These are phyloP conservation scores for Avicennia marina DNA, from an alignment of 257 asterid genomes.

Conservation along the genomic window DNA sequence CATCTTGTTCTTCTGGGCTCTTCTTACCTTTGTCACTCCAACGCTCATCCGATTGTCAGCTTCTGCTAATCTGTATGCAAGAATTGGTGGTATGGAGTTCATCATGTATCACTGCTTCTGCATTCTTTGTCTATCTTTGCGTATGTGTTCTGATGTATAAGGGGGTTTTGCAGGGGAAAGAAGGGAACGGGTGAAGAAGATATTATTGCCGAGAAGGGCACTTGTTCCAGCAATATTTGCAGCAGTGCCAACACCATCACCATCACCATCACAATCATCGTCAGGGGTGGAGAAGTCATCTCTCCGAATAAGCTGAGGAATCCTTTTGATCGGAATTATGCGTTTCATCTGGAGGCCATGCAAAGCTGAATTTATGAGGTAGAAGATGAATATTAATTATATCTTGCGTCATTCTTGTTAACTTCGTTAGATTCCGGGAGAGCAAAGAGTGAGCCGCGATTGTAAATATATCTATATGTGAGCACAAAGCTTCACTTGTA, in stretches of 20 bases:
- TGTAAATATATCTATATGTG: background rate
- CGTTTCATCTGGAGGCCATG: background rate
- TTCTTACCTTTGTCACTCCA: slow-evolving; percentile 66
- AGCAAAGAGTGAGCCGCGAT: background rate
- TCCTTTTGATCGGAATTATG: background rate
- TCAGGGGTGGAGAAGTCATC: background rate
- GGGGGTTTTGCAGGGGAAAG: slow-evolving; percentile 32
- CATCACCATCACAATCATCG: slow-evolving; percentile 15
- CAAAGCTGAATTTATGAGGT: background rate
- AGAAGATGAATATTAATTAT: background rate
- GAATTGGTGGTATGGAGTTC: background rate
- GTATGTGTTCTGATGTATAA: background rate
- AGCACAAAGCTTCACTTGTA: background rate
- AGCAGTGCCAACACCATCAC: slow-evolving; percentile 14
- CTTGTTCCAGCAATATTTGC: slow-evolving; percentile 29
- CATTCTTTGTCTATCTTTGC: too few species aligned
- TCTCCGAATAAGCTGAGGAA: background rate
- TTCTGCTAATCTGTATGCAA: slow-evolving; percentile 37
- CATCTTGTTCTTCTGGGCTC: slow-evolving; percentile 69
- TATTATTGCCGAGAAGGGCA: slow-evolving; percentile 50
- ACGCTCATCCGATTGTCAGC: slow-evolving; percentile 61
- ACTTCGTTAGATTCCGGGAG: background rate
- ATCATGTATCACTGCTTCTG: too few species aligned
- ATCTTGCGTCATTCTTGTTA: background rate
- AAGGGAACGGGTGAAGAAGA: slow-evolving; percentile 20